phyloP scores from a whole-genome alignment of 2,329 filamentous ascomycete genomes.

The Ceratocystis harringtonii region DNA sequence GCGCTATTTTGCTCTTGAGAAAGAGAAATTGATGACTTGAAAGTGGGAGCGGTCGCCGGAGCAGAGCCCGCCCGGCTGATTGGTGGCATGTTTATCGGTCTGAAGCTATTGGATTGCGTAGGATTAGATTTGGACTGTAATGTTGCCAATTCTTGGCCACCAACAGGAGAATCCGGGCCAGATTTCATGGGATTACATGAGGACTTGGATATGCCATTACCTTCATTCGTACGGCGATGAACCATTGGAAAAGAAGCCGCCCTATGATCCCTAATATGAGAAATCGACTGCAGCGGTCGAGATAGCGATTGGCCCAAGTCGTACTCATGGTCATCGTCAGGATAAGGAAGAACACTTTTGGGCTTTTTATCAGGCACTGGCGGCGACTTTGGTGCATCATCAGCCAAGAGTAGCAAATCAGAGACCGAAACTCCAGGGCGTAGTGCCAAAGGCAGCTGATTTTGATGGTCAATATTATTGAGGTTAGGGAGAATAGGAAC shows the following conservation, averaged over 20 bases:
- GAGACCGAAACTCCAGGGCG: constrained; percentile 6
- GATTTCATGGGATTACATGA: neutral
- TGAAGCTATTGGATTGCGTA: neutral
- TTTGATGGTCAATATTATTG: neutral
- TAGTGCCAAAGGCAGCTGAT: constrained; percentile 1
- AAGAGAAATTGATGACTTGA: neutral
- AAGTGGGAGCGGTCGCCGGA: neutral
- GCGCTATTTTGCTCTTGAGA: neutral
- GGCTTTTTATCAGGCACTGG: neutral
- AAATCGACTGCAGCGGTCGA: neutral
- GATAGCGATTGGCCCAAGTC: neutral
- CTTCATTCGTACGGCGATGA: neutral
- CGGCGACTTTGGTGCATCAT: neutral
- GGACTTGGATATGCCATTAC: neutral
- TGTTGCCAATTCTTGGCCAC: neutral
- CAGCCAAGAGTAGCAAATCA: neutral
- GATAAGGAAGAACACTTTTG: constrained; percentile 9
- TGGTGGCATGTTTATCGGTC: neutral
- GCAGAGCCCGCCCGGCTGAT: neutral
- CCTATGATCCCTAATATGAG: neutral
- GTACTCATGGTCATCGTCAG: constrained; percentile 9
- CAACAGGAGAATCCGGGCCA: neutral
- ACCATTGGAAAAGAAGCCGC: neutral
- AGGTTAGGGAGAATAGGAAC: neutral
- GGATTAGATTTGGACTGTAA: neutral